Evolutionary conservation across 176 grass and related monocot species (phyloP).

Genomic region (Pontederia paniculata): DNA sequence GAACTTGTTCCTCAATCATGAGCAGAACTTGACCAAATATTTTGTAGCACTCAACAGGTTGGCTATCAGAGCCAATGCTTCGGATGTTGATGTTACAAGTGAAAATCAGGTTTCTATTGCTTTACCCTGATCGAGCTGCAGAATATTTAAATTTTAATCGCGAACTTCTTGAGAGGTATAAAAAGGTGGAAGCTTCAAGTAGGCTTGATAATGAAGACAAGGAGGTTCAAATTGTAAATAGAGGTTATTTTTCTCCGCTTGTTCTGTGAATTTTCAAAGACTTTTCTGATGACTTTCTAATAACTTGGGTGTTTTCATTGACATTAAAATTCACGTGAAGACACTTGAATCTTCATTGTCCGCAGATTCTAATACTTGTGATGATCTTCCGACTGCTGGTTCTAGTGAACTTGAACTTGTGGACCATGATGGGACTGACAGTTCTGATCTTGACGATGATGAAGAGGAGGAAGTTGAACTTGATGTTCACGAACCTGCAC

Average conservation of each 20-base stretch:
- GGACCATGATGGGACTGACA: conserved; percentile 34
- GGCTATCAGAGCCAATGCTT: conserved; percentile 68
- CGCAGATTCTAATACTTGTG: conserved; percentile 20
- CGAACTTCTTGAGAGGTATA: conserved; percentile 56
- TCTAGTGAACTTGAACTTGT: conserved; percentile 16
- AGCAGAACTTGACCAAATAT: conserved; percentile 25
- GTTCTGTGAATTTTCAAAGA: neutral
- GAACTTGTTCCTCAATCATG: neutral
- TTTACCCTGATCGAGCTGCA: conserved; percentile 38
- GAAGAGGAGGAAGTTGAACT: conserved; percentile 56
- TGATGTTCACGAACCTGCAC: conserved; percentile 50
- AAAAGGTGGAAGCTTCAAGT: conserved; percentile 56
- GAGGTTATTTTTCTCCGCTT: conserved; percentile 23
- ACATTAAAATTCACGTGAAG: conserved; percentile 5
- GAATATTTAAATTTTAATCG: conserved; percentile 32
- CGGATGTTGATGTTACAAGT: conserved; percentile 64
- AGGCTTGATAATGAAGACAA: conserved; percentile 34
- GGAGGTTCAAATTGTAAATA: conserved; percentile 34
- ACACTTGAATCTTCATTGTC: neutral
- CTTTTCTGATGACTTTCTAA: neutral
- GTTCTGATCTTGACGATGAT: conserved; percentile 41
- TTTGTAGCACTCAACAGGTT: conserved; percentile 59
- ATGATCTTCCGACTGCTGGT: conserved; percentile 16
- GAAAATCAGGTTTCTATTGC: conserved; percentile 56
- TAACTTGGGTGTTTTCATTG: conserved; percentile 2